phyloP scores from a whole-genome alignment of 106 monocot species.

The Acorus calamus region DNA sequence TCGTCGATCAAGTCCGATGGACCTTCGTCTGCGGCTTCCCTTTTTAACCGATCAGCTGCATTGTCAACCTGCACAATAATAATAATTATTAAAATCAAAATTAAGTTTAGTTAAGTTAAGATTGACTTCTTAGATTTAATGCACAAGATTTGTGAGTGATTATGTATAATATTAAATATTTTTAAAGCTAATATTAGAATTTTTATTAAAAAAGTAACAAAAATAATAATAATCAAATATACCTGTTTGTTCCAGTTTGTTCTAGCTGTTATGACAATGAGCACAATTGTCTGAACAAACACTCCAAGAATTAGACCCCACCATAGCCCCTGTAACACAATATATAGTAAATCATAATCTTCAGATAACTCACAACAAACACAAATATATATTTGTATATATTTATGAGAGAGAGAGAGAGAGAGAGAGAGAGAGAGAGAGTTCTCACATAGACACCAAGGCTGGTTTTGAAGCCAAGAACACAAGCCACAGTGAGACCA shows the following conservation, averaged over 20 bases:
- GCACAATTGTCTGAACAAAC: constrained; percentile 43
- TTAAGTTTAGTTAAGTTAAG: not conserved
- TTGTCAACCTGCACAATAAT: constrained; percentile 41
- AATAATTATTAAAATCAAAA: not conserved
- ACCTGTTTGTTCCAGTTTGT: constrained; percentile 73
- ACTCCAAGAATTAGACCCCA: constrained; percentile 80
- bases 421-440: constrained; percentile 4
- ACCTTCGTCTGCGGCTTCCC: constrained; percentile 13
- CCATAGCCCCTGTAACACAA: constrained; percentile 58
- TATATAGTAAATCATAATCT: not conserved
- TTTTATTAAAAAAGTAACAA: not conserved
- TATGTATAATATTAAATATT: no score
- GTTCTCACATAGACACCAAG: constrained; percentile 36
- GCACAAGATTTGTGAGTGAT: no score
- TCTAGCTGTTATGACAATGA: constrained; percentile 49
- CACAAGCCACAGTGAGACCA: constrained; percentile 61
- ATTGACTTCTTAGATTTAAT: no score
- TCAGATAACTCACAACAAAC: not conserved
- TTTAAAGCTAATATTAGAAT: not conserved
- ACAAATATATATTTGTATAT: no score
- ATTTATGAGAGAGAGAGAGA: not conserved
- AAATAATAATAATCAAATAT: not conserved
- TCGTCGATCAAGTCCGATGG: constrained; percentile 4
- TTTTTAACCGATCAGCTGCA: constrained; percentile 32
- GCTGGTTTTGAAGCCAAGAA: constrained; percentile 65